Evolutionary conservation across 2,329 filamentous ascomycete species (phyloP).

Genomic region (Cladophialophora exuberans): DNA sequence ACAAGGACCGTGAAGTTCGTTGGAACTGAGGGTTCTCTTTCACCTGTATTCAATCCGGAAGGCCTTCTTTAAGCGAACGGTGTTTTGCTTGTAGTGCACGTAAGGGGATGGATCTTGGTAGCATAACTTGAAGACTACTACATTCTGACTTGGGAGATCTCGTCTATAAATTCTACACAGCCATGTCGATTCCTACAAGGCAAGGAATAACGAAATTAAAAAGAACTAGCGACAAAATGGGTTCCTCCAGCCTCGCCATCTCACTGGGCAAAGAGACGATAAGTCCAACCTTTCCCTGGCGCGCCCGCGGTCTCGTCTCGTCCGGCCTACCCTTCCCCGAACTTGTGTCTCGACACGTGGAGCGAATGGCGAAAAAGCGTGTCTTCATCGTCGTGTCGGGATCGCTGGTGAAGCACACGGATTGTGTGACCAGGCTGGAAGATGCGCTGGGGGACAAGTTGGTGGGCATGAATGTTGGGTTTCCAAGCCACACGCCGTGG

Average conservation of each 20-base stretch:
- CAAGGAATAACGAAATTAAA: too few species aligned
- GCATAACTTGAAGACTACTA: too few species aligned
- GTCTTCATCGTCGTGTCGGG: slow-evolving; percentile 50
- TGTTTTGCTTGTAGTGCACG: too few species aligned
- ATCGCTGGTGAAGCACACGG: slow-evolving; percentile 51
- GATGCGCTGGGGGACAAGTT: slow-evolving; percentile 45
- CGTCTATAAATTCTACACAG: too few species aligned
- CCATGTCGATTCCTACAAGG: too few species aligned
- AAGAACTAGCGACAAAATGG: too few species aligned
- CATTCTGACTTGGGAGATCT: too few species aligned
- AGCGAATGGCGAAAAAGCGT: slow-evolving; percentile 6
- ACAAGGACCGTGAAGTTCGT: too few species aligned
- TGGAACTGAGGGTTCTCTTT: too few species aligned
- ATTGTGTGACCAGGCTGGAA: slow-evolving; percentile 47
- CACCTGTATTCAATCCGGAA: too few species aligned
- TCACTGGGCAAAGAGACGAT: slow-evolving; percentile 7
- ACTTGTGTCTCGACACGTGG: slow-evolving; percentile 11
- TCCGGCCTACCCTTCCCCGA: slow-evolving; percentile 11
- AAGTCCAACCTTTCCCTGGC: slow-evolving; percentile 14
- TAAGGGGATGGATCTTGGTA: too few species aligned
- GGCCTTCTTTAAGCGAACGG: too few species aligned
- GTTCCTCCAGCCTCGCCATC: not conserved
- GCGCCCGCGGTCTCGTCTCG: slow-evolving; percentile 11
- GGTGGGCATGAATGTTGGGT: slow-evolving; percentile 52
- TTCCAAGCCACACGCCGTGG: slow-evolving; percentile 58